Evolutionary conservation across 2,329 filamentous ascomycete genomes (phyloP).

Genomic region (Colletotrichum coccodes): DNA sequence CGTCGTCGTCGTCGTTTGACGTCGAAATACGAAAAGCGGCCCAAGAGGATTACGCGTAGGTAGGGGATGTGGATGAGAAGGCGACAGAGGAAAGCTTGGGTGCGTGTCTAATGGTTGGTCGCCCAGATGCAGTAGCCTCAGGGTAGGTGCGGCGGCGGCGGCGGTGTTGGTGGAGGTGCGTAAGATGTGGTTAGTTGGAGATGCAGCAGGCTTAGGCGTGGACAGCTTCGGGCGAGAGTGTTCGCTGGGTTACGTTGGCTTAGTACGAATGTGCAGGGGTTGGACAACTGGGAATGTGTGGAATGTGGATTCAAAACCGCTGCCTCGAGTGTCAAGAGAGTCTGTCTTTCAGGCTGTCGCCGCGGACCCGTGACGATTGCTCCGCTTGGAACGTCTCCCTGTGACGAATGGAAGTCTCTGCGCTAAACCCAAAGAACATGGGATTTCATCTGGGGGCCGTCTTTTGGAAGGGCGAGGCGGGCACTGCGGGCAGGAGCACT

Average conservation of each 20-base stretch:
- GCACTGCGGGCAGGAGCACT: neutral
- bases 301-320: neutral
- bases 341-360: slow-evolving; percentile 18
- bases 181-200: slow-evolving; percentile 22
- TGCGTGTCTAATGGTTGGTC: slow-evolving; percentile 13
- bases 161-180: neutral
- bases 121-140: slow-evolving; percentile 21
- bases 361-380: slow-evolving; percentile 6
- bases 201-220: slow-evolving; percentile 19
- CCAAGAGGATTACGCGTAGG: slow-evolving; percentile 20
- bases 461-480: neutral
- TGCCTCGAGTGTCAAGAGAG: slow-evolving; percentile 1
- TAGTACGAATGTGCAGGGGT: slow-evolving; percentile 25
- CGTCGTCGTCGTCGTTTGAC: neutral
- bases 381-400: slow-evolving; percentile 12
- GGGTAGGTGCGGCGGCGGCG: slow-evolving; percentile 9
- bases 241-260: slow-evolving; percentile 27
- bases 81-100: slow-evolving; percentile 17
- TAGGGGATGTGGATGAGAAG: slow-evolving; percentile 15
- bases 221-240: slow-evolving; percentile 5
- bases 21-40: slow-evolving; percentile 8
- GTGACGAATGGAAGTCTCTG: slow-evolving; percentile 10
- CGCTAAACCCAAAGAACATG: slow-evolving; percentile 24
- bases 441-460: neutral
- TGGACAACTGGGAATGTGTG: neutral